Percentiles rank a stretch among this genome's conserved stretches.
Conservation (phyloP, 2,329 filamentous ascomycete genomes). For the Calonectria montana region DNA sequence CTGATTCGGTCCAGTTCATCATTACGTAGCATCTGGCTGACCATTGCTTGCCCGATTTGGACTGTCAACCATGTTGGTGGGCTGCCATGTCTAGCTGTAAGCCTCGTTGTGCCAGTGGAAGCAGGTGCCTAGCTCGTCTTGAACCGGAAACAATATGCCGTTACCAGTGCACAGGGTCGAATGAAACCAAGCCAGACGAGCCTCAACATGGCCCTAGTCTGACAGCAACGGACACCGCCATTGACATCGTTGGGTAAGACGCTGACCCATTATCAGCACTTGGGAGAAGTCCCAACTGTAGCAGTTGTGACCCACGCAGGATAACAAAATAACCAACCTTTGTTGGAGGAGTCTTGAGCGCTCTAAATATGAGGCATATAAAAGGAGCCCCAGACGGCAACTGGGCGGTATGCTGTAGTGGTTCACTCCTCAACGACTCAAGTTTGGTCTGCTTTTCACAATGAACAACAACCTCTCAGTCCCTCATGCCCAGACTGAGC, state of each 20-base stretch:
- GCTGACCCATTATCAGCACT: constrained; percentile 5
- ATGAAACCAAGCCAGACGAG: not conserved
- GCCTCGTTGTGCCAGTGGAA: not conserved
- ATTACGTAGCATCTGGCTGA: not conserved
- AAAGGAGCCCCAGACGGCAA: not conserved
- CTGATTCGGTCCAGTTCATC: not conserved
- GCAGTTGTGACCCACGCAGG: not conserved
- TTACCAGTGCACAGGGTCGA: not conserved
- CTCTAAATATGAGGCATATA: not conserved
- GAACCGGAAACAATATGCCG: not conserved
- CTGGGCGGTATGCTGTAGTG: not conserved
- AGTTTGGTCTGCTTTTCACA: not conserved
- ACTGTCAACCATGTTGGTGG: not conserved
- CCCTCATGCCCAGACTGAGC: not conserved
- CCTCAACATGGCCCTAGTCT: not conserved
- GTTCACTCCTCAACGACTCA: not conserved
- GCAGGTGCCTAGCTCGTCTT: not conserved
- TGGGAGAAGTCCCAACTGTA: not conserved
- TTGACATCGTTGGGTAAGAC: not conserved
- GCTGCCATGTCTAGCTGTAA: not conserved
- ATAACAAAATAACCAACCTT: not conserved
- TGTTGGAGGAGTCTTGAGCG: not conserved
- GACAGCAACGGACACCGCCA: too few relatives aligned
- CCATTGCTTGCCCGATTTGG: not conserved
- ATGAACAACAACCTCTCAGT: not conserved